Base-by-base conservation (phyloP, 352 stramenopile genomes). In the Albugo candida region DNA sequence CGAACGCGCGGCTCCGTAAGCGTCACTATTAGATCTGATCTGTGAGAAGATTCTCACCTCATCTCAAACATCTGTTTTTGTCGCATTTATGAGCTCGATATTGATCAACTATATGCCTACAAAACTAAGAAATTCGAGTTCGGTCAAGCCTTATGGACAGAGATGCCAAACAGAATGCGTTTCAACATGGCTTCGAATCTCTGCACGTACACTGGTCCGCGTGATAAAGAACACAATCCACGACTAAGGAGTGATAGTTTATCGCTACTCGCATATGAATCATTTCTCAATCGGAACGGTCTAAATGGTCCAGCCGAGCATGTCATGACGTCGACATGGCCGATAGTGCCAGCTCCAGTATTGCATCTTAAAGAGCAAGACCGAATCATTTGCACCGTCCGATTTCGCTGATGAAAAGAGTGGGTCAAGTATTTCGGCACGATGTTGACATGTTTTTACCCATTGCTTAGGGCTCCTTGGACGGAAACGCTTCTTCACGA, bases 131-230 rank as follows among this genome's bases (percentile, higher is more conserved):
- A n/a, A n/a, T n/a, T n/a, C n/a, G n/a, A n/a, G n/a, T 42, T 63
- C 2, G 53, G 57, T 11, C 54, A 68, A 42, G 59, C 66, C 11
- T 48, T 83, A 11, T 63, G 61, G 2, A 67, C 81, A 60, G 52
- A 5, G 63, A 75, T 24, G 60, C 83, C 31, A 57, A 69, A 27
- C 65, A 86, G 48, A 83, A 79, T 46, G 66, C 70, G 47, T 67
- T 86, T 40, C 78, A 83, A 50, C 41, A 83, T n/a, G 63, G 74
- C 3, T 45, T 70, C 69, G 1, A 82, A 80, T 43, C 76, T 86
- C 18, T 86, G 74, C 70, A 75, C 64, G 18, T 80, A 83, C 39
- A 58, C 67, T n/a, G n/a, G n/a, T n/a, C n/a, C n/a, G n/a, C n/a
- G n/a, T n/a, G n/a, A n/a, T n/a, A n/a, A n/a, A n/a, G n/a, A n/a